Evolutionary conservation across 441 rosid genomes (phyloP), one percentile per base, ranked within the genome.

Genomic region (Populus hybrid): DNA sequence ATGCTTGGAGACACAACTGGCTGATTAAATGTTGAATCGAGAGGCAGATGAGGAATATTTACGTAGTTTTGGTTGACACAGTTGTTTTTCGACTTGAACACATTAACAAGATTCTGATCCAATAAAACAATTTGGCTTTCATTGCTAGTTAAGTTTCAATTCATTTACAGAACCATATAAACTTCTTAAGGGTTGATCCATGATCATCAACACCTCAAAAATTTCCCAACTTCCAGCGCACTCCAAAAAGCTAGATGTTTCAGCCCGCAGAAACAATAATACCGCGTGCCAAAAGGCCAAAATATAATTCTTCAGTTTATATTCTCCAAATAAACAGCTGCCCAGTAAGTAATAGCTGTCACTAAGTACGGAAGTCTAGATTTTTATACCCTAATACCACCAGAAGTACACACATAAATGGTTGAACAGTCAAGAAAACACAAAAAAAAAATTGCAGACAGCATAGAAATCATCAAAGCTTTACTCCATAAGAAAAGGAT

Each of bases 131-230:
- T 59, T 73, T 45, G 9, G 23, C 24, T 36, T 31, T 81, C 84
- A 73, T 82, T 79, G 20, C 65, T 24, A 26, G 2, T 26, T 26
- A 9, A 78, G 79, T 59, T 80, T 82, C 75, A 77, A 73, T 38
- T 73, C 75, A 77, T 73, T 71, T 3, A 80, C 81, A 72, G 81
- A 76, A 75, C 84, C 71, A 80, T 75, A 75, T 63, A 77, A 63
- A 67, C 87, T 83, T 38, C 74, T 42, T 33, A 82, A 69, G 63
- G 23, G n/a, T 7, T 2, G 63, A 56, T 20, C 63, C 63, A 20
- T 56, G 63, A 56, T 56, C 63, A 20, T 56, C 23, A 56, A 56
- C n/a, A 56, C 63, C 63, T 56, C 21, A 56, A n/a, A 20, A 56
- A 56, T 56, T 56, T 20, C 63, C n/a, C 63, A 56, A 56, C 63